Evolutionary conservation across 129 eudicot genomes (phyloP), one percentile per base, ranked within the genome.

Genomic region (Centrapalus pauciflorus): DNA sequence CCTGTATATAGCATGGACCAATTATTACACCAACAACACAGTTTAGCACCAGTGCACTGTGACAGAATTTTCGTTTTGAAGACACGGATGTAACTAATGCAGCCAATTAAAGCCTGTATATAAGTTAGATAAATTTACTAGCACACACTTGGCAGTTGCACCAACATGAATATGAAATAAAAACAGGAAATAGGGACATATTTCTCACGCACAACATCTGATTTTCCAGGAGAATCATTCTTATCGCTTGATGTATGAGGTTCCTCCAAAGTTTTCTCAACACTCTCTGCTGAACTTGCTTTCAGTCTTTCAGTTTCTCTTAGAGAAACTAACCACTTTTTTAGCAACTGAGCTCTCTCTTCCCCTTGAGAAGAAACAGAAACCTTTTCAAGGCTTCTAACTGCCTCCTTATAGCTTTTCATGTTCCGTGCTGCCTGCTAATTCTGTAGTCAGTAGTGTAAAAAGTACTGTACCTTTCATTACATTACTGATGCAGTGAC

Each of bases 321-420:
- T 29, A 89, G 72, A 27, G 90, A 71, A 70, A 72, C 71, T 63
- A 89, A 70, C 96, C 95, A 89, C 68, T 82, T 77, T 77, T 85
- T 81, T 67, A 89, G 82, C 62, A 89, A 69, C 80, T 79, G 90
- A 81, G 77, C 84, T 81, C 96, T 81, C 62, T 89, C 90, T 71
- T 71, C 51, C 64, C 90, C 95, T 76, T 82, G 70, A 72, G 75
- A 81, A 29, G 88, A 76, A 74, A 85, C 86, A 72, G 95, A 86
- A 77, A 75, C 88, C 61, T 89, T 95, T 69, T 83, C 90, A 35
- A 89, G 72, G 72, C 67, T 76, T 77, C 72, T 89, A 30, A 81
- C 75, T 12, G 90, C 81, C 51, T 73, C 77, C 79, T 84, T 89
- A 66, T 55, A 89, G 66, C 59, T 83, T 64, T 78, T 81, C 70